These are phyloP conservation scores for Vitis amurensis DNA, from an alignment of 164 flowering plant genomes.

Conservation along the genomic window DNA sequence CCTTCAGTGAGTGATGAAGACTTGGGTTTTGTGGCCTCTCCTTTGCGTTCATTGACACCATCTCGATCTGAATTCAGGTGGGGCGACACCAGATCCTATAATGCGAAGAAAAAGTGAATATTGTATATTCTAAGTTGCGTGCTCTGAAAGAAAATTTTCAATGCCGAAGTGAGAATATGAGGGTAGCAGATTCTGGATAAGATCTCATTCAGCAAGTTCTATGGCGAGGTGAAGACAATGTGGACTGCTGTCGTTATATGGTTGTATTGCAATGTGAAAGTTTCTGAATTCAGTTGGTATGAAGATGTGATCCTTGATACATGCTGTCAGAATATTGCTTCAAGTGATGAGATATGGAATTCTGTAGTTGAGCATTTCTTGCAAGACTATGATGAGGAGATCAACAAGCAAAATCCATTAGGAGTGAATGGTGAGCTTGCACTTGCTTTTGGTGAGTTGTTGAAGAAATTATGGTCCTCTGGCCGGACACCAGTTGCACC, in stretches of 20 bases:
- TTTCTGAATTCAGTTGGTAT: conserved; percentile 61
- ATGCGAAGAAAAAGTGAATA: conserved; percentile 40
- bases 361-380: conserved; percentile 18
- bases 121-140: too few species aligned
- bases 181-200: too few species aligned
- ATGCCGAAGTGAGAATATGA: too few species aligned
- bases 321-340: conserved; percentile 79
- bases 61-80: conserved; percentile 52
- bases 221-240: too few species aligned
- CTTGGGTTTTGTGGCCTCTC: conserved; percentile 24
- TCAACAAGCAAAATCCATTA: too few species aligned
- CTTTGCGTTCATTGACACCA: conserved; percentile 33
- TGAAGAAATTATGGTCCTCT: conserved; percentile 92
- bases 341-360: conserved; percentile 77
- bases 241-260: too few species aligned
- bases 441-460: conserved; percentile 91
- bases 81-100: conserved; percentile 68
- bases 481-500: conserved; percentile 84
- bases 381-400: too few species aligned
- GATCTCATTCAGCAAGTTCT: too few species aligned
- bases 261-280: conserved; percentile 38
- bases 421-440: conserved; percentile 92
- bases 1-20: conserved; percentile 37
- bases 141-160: too few species aligned
- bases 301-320: conserved; percentile 89